Conservation (phyloP, 441 rosid genomes). For the Euphorbia celastroides region DNA sequence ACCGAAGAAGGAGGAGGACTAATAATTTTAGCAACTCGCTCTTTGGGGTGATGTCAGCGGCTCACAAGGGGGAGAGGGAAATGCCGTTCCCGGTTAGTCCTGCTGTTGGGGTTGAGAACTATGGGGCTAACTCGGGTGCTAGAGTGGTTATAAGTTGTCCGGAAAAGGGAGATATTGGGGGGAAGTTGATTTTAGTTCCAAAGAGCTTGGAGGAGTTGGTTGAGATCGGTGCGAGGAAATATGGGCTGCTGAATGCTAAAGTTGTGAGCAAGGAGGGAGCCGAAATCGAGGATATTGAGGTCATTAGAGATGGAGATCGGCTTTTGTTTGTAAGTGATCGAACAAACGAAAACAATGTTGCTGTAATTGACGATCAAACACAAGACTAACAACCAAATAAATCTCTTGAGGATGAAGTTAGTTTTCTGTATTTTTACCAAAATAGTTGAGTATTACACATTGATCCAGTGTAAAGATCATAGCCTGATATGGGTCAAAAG, state of each 20-base stretch:
- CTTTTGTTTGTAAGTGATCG: slow-evolving; percentile 34
- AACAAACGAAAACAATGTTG: slow-evolving; percentile 5
- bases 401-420: neutral
- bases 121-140: slow-evolving; percentile 13
- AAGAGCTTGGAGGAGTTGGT: slow-evolving; percentile 45
- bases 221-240: slow-evolving; percentile 47
- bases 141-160: slow-evolving; percentile 60
- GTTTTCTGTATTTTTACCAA: neutral
- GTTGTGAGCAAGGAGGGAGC: slow-evolving; percentile 47
- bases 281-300: slow-evolving; percentile 57
- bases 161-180: slow-evolving; percentile 34
- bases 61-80: slow-evolving; percentile 37
- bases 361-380: slow-evolving; percentile 18
- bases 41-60: slow-evolving; percentile 59
- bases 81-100: slow-evolving; percentile 21
- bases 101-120: neutral
- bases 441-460: neutral
- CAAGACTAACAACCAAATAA: neutral
- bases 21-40: slow-evolving; percentile 58
- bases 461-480: neutral
- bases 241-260: slow-evolving; percentile 39
- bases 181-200: slow-evolving; percentile 56
- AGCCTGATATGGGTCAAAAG: neutral
- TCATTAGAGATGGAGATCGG: slow-evolving; percentile 70
- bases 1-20: slow-evolving; percentile 44